Evolutionary conservation across 305 asterid genomes (phyloP), one percentile per base, ranked within the genome.

Genomic region (Withania somnifera): DNA sequence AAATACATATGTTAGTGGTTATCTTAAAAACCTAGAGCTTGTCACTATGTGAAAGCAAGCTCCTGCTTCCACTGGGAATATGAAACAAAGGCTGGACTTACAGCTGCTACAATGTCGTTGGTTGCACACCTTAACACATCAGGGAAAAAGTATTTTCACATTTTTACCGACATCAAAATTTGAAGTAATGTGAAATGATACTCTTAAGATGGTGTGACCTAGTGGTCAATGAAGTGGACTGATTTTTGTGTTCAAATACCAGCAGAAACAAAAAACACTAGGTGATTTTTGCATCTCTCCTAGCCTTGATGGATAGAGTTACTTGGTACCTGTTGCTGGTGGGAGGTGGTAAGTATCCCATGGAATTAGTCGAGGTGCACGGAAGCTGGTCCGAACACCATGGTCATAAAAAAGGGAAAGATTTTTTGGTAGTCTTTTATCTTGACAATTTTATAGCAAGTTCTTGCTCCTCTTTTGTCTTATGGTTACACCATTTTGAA

Each of bases 1-100:
- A 17, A 15, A 7, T 64, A 64, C 47, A 32, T 32, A 24, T 17
- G 73, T 24, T 58, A 22, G 24, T 58, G 17, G 66, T 58, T 54
- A 42, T 42, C 20, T 69, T 42, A 13, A 22, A 69, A 69, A 40
- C 5, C 36, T 19, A 11, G 53, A 36, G 53, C 78, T 22, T 69
- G 56, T 40, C 26, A 68, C 78, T 42, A 24, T 45, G 58, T 45
- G 79, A 45, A 69, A 20, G 11, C 24, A 51, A 47, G 63, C 26
- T 79, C 42, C 50, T 67, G 9, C 76, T 63, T 81, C 86, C 88
- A 77, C 83, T 86, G 95, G 95, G 92, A 81, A 87, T 90, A 91
- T 87, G 95, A 90, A 54, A 91, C 86, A 93, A 93, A 91, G 94
- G 96, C 91, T 87, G 95, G 92, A 83, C 97, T 89, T 91, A 92